A percentile compares a stretch with the other conserved stretches of the same genome.
These are phyloP conservation scores for Phytophthora pinifolia DNA, from an alignment of 352 stramenopile genomes.

Conservation along the genomic window DNA sequence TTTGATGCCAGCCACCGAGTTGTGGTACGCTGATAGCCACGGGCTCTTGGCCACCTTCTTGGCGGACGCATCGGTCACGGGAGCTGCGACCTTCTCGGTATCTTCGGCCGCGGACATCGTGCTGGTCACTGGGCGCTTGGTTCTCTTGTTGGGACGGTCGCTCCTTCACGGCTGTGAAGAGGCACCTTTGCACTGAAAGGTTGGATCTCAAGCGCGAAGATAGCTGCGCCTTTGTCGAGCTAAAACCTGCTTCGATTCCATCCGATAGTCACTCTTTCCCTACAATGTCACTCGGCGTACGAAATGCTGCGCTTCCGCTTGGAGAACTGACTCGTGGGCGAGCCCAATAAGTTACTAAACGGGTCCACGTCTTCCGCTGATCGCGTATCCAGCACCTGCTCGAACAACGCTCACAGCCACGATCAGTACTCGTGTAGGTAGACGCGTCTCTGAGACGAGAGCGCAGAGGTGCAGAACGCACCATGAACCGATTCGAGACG, in stretches of 20 bases:
- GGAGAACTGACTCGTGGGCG: conserved; percentile 23
- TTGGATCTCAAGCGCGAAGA: conserved; percentile 28
- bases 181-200: conserved; percentile 17
- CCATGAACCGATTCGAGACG: conserved; percentile 74
- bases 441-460: no score
- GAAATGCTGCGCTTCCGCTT: conserved; percentile 40
- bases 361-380: conserved; percentile 32
- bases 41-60: conserved; percentile 46
- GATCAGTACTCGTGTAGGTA: conserved; percentile 2
- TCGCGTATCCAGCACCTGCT: conserved; percentile 38
- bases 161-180: no score
- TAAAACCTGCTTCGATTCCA: background rate
- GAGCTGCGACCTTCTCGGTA: conserved; percentile 18
- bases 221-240: no score
- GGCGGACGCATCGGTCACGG: conserved; percentile 6
- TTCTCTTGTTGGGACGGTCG: no score
- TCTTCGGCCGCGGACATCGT: conserved; percentile 24
- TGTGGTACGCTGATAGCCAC: conserved; percentile 90
- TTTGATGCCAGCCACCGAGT: conserved; percentile 89
- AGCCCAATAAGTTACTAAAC: conserved; percentile 37
- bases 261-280: conserved; percentile 18
- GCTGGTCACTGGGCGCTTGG: background rate
- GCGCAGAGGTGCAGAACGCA: conserved; percentile 21
- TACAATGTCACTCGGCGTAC: conserved; percentile 8
- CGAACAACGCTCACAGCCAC: background rate